These are phyloP conservation scores for Suhomyces yuchorum DNA, from an alignment of 1,139 yeast genomes.

Conservation along the genomic window DNA sequence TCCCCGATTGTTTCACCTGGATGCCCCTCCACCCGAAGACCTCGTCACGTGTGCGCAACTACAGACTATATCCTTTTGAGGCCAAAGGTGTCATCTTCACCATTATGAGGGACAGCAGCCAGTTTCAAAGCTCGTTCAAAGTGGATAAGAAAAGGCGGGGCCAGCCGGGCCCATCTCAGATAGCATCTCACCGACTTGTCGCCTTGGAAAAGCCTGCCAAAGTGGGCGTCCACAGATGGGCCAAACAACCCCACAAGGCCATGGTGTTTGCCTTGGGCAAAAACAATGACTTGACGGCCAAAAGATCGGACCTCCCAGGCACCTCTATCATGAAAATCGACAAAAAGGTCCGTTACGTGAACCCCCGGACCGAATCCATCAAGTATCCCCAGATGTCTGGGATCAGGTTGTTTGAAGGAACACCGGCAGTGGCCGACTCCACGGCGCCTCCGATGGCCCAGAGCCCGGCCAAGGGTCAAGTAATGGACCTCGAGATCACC, in stretches of 20 bases:
- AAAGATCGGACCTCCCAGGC: constrained; percentile 19
- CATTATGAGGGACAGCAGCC: constrained; percentile 5
- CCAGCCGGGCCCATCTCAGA: constrained; percentile 19
- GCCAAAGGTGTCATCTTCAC: background rate
- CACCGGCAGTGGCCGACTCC: constrained; percentile 1
- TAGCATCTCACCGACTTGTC: constrained; percentile 5
- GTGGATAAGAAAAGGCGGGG: constrained; percentile 15
- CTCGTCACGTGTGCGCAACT: constrained; percentile 3
- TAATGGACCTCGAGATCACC: constrained; percentile 4
- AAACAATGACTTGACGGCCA: constrained; percentile 17
- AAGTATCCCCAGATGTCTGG: constrained; percentile 14
- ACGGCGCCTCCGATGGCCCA: background rate
- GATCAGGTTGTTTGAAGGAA: constrained; percentile 8
- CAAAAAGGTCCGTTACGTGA: constrained; percentile 11
- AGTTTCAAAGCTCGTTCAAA: constrained; percentile 10
- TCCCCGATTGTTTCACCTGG: background rate
- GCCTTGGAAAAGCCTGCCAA: constrained; percentile 5
- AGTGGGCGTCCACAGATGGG: constrained; percentile 17
- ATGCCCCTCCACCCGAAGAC: background rate
- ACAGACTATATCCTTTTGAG: background rate
- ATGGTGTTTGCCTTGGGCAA: constrained; percentile 20
- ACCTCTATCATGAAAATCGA: constrained; percentile 17
- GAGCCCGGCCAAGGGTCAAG: constrained; percentile 3
- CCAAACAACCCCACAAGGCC: constrained; percentile 14
- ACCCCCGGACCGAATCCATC: constrained; percentile 13